Conservation (phyloP, 768 basidiomycete genomes). For the Rossbeevera mucosa region DNA sequence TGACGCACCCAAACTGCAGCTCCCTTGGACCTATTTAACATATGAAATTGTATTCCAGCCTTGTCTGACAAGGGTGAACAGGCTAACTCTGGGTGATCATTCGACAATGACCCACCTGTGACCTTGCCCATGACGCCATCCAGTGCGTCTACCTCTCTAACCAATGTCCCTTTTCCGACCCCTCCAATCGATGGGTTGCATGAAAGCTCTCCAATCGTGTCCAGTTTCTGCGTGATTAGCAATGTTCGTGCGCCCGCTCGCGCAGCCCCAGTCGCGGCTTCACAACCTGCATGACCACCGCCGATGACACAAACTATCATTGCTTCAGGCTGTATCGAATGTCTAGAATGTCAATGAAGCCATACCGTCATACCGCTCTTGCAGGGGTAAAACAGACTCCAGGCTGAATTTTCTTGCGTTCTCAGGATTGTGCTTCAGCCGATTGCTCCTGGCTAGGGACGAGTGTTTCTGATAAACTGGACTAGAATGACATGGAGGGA, state of each 20-base stretch:
- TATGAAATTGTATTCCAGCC: conserved; percentile 85
- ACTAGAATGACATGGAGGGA: not conserved
- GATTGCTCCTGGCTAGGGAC: not conserved
- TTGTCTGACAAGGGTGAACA: conserved; percentile 48
- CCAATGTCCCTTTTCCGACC: conserved; percentile 86
- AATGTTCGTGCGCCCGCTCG: conserved; percentile 77
- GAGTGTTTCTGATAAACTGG: not conserved
- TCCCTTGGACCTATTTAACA: conserved; percentile 81
- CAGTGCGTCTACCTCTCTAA: conserved; percentile 87
- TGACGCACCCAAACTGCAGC: conserved; percentile 79
- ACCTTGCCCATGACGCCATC: conserved; percentile 82
- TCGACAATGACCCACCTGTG: conserved; percentile 49
- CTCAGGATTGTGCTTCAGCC: not conserved
- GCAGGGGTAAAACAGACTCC: not conserved
- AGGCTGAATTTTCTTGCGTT: conserved; percentile 1
- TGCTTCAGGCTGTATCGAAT: conserved; percentile 33
- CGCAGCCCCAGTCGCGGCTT: conserved; percentile 84
- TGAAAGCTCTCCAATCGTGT: conserved; percentile 79
- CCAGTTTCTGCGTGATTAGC: conserved; percentile 75
- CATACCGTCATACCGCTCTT: conserved; percentile 25
- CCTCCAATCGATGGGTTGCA: conserved; percentile 93
- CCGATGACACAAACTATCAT: conserved; percentile 78
- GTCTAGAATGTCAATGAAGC: not conserved
- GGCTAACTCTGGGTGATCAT: not conserved
- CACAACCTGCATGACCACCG: conserved; percentile 90